phyloP scores from a whole-genome alignment of 768 basidiomycete species.

The Collybia sordida region DNA sequence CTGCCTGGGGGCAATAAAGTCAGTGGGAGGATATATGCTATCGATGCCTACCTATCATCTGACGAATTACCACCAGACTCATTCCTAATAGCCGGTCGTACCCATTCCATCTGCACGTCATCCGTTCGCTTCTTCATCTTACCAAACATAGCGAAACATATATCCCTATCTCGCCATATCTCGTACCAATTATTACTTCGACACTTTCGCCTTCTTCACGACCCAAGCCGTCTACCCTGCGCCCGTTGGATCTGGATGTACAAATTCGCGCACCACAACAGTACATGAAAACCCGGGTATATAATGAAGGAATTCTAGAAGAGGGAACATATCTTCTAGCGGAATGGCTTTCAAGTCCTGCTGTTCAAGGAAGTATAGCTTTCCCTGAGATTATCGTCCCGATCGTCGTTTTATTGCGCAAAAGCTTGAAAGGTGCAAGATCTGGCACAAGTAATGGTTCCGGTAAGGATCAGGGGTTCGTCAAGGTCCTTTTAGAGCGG shows the following conservation, averaged over 20 bases:
- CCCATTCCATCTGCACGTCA: conserved; percentile 91
- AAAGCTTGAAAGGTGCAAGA: conserved; percentile 66
- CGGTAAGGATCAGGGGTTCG: conserved; percentile 56
- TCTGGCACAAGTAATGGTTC: conserved; percentile 27
- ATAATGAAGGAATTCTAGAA: conserved; percentile 79
- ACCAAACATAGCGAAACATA: conserved; percentile 82
- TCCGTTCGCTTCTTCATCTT: conserved; percentile 85
- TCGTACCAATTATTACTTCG: conserved; percentile 83
- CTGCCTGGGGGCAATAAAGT: conserved; percentile 75
- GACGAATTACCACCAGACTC: conserved; percentile 51
- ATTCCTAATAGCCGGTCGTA: conserved; percentile 89
- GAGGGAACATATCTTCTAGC: conserved; percentile 78
- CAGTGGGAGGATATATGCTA: conserved; percentile 54
- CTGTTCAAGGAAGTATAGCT: conserved; percentile 82
- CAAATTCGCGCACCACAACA: conserved; percentile 85
- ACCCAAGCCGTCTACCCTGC: conserved; percentile 81
- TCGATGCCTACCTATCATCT: conserved; percentile 13
- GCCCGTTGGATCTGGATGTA: conserved; percentile 86
- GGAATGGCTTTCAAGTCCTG: conserved; percentile 73
- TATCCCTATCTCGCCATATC: conserved; percentile 83
- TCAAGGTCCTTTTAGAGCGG: conserved; percentile 83
- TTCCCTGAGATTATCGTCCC: conserved; percentile 94
- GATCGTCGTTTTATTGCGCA: conserved; percentile 67
- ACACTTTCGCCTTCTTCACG: conserved; percentile 66
- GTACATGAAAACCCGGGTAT: conserved; percentile 86